phyloP scores from a whole-genome alignment of 2,329 filamentous ascomycete genomes.

The Trichophaea hybrida region DNA sequence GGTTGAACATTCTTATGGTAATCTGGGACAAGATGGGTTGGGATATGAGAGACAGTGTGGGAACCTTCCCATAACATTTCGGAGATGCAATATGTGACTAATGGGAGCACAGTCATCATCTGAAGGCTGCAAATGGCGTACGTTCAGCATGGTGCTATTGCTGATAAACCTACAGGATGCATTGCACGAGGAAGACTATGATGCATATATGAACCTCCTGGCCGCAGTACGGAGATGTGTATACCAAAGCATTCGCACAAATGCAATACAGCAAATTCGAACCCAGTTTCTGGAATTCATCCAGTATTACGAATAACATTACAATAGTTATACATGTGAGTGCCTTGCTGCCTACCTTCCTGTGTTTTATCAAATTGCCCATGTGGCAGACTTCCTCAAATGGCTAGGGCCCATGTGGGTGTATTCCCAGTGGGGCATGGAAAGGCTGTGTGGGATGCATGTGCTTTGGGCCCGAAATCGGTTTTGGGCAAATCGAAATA shows the following conservation, averaged over 20 bases:
- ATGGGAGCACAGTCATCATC: too few relatives aligned
- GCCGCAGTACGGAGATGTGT: too few relatives aligned
- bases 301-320: slow-evolving; percentile 1
- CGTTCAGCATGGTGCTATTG: too few relatives aligned
- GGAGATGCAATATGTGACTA: background rate
- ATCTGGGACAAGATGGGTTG: background rate
- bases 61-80: background rate
- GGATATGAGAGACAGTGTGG: slow-evolving; percentile 1
- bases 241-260: slow-evolving; percentile 2
- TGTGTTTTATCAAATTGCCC: slow-evolving; percentile 5
- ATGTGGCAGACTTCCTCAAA: slow-evolving; percentile 1
- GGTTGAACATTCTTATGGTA: background rate
- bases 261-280: slow-evolving; percentile 5
- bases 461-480: background rate
- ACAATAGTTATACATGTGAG: background rate
- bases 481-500: slow-evolving; percentile 6
- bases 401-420: slow-evolving; percentile 3
- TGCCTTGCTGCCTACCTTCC: slow-evolving; percentile 3
- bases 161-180: too few relatives aligned
- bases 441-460: slow-evolving; percentile 7
- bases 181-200: too few relatives aligned
- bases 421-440: slow-evolving; percentile 13
- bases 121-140: too few relatives aligned
- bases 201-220: too few relatives aligned
- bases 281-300: background rate